These are phyloP conservation scores for Sporobolomyces phaffii DNA, from an alignment of 768 basidiomycete genomes.

Conservation along the genomic window DNA sequence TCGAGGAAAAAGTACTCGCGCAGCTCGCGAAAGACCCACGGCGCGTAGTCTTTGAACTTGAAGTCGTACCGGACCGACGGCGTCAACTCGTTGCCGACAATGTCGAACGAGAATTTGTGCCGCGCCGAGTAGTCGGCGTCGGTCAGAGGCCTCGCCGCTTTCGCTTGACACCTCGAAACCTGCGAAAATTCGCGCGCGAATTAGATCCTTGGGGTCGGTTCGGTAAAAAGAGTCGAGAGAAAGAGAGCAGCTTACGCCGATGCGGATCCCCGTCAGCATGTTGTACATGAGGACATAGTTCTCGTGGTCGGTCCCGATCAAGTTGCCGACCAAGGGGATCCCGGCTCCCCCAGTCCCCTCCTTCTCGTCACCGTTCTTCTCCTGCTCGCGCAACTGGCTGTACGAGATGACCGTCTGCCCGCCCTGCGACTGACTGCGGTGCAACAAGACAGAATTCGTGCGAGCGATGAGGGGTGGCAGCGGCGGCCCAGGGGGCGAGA, in stretches of 20 bases:
- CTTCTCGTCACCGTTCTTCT: neutral
- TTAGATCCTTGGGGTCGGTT: too few species aligned
- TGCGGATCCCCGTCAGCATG: constrained; percentile 97
- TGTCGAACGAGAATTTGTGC: constrained; percentile 96
- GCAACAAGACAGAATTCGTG: too few species aligned
- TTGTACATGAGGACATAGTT: constrained; percentile 99
- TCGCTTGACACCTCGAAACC: constrained; percentile 95
- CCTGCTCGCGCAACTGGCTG: neutral
- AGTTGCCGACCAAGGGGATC: constrained; percentile 73
- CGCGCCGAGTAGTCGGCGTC: constrained; percentile 78
- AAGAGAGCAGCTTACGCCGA: constrained; percentile 61
- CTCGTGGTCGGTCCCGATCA: constrained; percentile 96
- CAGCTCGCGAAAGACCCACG: constrained; percentile 92
- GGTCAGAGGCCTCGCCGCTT: constrained; percentile 76
- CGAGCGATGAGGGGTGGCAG: too few species aligned
- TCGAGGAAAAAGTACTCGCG: constrained; percentile 93
- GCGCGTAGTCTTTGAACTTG: constrained; percentile 99
- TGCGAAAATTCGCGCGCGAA: constrained; percentile 42
- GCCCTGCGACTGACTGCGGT: too few species aligned
- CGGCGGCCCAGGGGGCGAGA: too few species aligned
- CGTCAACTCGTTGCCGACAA: constrained; percentile 94
- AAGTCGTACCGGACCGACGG: constrained; percentile 98
- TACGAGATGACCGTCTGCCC: too few species aligned
- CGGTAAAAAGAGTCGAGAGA: neutral
- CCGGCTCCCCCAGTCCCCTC: constrained; percentile 45